These are phyloP conservation scores for Talaromyces stipitatus DNA, from an alignment of 495 filamentous ascomycete species.

Conservation along the genomic window DNA sequence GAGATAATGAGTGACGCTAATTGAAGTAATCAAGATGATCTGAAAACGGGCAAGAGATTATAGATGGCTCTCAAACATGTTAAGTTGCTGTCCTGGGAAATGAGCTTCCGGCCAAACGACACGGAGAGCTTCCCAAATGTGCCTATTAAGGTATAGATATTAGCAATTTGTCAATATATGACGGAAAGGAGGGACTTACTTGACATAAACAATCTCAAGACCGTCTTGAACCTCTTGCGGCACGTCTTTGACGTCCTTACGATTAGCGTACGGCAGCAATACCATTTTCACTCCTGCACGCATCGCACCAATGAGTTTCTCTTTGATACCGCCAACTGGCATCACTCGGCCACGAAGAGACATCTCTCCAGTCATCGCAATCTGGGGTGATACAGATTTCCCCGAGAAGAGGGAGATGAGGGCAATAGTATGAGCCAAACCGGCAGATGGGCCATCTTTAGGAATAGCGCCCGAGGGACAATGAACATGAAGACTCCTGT, in stretches of 20 bases:
- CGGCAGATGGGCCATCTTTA: constrained; percentile 85
- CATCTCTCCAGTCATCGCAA: constrained; percentile 98
- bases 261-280: constrained; percentile 77
- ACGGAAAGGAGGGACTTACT: constrained; percentile 43
- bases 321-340: constrained; percentile 94
- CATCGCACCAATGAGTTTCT: constrained; percentile 93
- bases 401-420: constrained; percentile 87
- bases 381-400: constrained; percentile 78
- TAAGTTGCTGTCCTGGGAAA: constrained; percentile 64
- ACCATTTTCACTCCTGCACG: constrained; percentile 94
- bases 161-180: constrained; percentile 14
- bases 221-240: constrained; percentile 85
- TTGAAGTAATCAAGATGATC: neutral
- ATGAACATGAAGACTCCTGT: constrained; percentile 90
- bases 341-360: constrained; percentile 80
- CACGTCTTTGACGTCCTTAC: constrained; percentile 88
- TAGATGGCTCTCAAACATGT: constrained; percentile 55
- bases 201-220: constrained; percentile 80
- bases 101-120: constrained; percentile 77
- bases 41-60: constrained; percentile 19
- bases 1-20: neutral
- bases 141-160: constrained; percentile 39
- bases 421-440: constrained; percentile 88
- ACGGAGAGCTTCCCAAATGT: constrained; percentile 84
- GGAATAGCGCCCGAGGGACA: constrained; percentile 93